phyloP scores from a whole-genome alignment of 352 stramenopile species.

The Phytopythium litorale region DNA sequence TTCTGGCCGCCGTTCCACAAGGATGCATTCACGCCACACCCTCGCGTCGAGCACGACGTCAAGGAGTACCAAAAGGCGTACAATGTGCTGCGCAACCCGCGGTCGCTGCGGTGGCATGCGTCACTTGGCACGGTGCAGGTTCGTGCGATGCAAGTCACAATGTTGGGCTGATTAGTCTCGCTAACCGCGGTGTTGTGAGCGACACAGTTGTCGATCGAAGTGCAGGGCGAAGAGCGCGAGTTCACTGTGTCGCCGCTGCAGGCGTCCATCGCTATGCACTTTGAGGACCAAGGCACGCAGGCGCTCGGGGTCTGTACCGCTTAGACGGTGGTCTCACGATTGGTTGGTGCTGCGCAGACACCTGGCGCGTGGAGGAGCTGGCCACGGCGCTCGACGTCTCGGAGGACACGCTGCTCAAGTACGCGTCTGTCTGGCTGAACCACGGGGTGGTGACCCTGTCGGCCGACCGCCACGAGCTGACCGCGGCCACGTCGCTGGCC shows the following conservation, averaged over 20 bases:
- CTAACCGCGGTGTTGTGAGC: background rate
- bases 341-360: constrained; percentile 17
- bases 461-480: constrained; percentile 35
- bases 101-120: constrained; percentile 91
- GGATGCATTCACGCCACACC: constrained; percentile 90
- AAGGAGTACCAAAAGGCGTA: constrained; percentile 91
- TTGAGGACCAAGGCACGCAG: constrained; percentile 85
- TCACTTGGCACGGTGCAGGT: constrained; percentile 92
- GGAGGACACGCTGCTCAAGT: constrained; percentile 51
- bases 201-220: constrained; percentile 73
- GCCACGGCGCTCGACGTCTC: constrained; percentile 56
- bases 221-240: constrained; percentile 72
- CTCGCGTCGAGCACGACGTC: constrained; percentile 69
- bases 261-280: constrained; percentile 94
- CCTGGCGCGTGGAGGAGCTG: constrained; percentile 60
- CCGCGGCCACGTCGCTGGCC: constrained; percentile 38
- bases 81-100: constrained; percentile 92
- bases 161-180: constrained; percentile 11
- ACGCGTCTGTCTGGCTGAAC: constrained; percentile 69
- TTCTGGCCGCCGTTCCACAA: constrained; percentile 97
- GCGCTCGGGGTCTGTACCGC: background rate
- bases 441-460: constrained; percentile 56
- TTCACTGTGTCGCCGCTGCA: constrained; percentile 92
- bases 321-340: background rate
- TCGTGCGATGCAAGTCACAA: constrained; percentile 14